These are phyloP conservation scores for Phytophthora agathidicida DNA, from an alignment of 352 stramenopile genomes.

Conservation along the genomic window DNA sequence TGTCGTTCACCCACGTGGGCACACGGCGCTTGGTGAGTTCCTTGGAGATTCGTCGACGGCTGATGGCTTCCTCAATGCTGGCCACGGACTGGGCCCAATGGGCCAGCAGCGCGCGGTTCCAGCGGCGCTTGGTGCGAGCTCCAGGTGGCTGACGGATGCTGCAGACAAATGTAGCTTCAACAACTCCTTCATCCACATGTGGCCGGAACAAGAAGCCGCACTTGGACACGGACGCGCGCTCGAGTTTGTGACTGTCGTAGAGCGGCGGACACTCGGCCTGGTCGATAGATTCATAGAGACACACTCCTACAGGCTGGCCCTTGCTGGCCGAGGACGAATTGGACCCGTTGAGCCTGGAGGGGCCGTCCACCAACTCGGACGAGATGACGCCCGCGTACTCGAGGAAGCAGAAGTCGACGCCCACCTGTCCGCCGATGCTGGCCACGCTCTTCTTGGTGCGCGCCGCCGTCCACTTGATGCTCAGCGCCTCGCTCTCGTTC, in stretches of 20 bases:
- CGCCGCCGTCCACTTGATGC: constrained; percentile 82
- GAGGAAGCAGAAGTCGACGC: constrained; percentile 74
- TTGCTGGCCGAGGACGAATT: background rate
- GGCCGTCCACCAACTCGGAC: constrained; percentile 56
- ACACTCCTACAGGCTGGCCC: constrained; percentile 46
- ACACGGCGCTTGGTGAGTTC: constrained; percentile 73
- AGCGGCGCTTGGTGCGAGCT: constrained; percentile 52
- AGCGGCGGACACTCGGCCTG: constrained; percentile 77
- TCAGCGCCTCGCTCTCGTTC: constrained; percentile 77
- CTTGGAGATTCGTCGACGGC: constrained; percentile 70
- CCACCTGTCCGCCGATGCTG: constrained; percentile 48
- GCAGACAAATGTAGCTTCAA: constrained; percentile 82
- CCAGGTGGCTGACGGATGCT: constrained; percentile 81
- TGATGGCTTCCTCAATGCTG: constrained; percentile 72
- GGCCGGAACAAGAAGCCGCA: constrained; percentile 82
- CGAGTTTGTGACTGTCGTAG: constrained; percentile 72
- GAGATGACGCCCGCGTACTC: constrained; percentile 78
- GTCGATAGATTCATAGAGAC: constrained; percentile 84
- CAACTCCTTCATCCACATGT: constrained; percentile 51
- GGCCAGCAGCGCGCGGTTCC: constrained; percentile 69
- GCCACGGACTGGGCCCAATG: constrained; percentile 77
- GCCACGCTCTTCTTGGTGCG: constrained; percentile 70
- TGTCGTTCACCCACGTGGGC: constrained; percentile 83
- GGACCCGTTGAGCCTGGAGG: constrained; percentile 24
- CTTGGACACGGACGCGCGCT: constrained; percentile 77